These are phyloP conservation scores for Sechiopsis laciniata DNA, from an alignment of 306 rosid genomes.

Conservation along the genomic window DNA sequence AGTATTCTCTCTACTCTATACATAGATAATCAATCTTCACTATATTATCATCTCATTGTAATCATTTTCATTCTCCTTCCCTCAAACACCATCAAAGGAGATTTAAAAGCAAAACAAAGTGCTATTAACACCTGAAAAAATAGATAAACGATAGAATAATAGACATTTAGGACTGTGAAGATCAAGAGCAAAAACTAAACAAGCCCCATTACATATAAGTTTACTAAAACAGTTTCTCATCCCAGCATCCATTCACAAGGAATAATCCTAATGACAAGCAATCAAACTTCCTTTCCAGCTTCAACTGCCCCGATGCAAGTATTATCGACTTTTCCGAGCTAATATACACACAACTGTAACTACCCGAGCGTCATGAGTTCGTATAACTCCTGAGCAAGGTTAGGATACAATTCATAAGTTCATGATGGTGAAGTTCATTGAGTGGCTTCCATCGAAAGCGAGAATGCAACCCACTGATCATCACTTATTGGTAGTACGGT, in stretches of 20 bases:
- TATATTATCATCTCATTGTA: no score
- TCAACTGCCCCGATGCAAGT: neutral
- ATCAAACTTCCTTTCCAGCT: neutral
- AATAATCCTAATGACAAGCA: neutral
- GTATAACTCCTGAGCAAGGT: neutral
- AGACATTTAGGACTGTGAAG: neutral
- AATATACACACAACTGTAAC: neutral
- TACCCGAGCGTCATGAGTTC: neutral
- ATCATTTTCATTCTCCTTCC: no score
- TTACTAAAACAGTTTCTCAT: neutral
- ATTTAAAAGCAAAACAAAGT: neutral
- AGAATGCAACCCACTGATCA: conserved; percentile 50
- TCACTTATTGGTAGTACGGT: conserved; percentile 37
- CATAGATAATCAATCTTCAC: no score
- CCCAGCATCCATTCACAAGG: neutral
- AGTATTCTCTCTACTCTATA: no score
- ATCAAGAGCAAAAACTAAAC: neutral
- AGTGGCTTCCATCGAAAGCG: neutral
- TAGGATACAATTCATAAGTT: no score
- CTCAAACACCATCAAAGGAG: neutral
- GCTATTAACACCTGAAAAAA: neutral
- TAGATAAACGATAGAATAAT: neutral
- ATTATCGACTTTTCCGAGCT: neutral
- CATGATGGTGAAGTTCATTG: neutral
- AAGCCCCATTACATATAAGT: neutral